Base-by-base conservation (phyloP, 208 protist genomes). In the Leishmania aethiopica region DNA sequence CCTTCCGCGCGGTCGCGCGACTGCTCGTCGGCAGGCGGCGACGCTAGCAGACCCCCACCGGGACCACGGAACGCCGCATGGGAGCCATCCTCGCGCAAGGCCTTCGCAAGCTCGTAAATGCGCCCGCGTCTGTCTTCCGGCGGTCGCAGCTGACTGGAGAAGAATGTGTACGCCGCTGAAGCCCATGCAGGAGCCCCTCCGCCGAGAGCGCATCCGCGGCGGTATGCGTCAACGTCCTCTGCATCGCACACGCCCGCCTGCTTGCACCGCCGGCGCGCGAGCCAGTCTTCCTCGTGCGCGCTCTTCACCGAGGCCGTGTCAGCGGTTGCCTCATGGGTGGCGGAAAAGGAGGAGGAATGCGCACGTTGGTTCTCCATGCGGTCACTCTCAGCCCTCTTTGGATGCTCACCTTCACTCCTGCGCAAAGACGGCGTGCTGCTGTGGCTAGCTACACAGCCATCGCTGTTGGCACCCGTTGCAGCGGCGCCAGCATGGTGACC, bases 81-180 rank as follows among this genome's bases (percentile, higher is more conserved):
- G 35, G 57, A n/a, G 51, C 35, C n/a, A 19, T 51, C 37, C 32
- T 64, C 53, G 22, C 73, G 57, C 47, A 81, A 28, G 13, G 64
- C 62, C 53, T 81, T 79, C 1, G 77, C 77, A 45, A 81, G 77
- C 42, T 75, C 77, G 22, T 75, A 53, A 37, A 81, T 79, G 47
- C 59, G 57, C 6, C 73, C 77, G 22, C 82, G 72, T 11, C 72
- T 77, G n/a, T 81, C 72, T 45, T 75, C 77, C 1, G 64, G 72
- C 17, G 71, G 62, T 1, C 69, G 77, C 8, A 79, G 77, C 72
- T 78, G 67, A 13, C 72, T 32, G 17, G 82, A 81, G 62, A 81
- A 85, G 62, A 81, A 79, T 1, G 32, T 79, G 71, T 81, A 78
- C 40, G 57, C 60, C 13, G 59, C 76, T 62, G 3, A 35, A 32